Conservation (phyloP, 306 rosid species). For the Mucuna pruriens region DNA sequence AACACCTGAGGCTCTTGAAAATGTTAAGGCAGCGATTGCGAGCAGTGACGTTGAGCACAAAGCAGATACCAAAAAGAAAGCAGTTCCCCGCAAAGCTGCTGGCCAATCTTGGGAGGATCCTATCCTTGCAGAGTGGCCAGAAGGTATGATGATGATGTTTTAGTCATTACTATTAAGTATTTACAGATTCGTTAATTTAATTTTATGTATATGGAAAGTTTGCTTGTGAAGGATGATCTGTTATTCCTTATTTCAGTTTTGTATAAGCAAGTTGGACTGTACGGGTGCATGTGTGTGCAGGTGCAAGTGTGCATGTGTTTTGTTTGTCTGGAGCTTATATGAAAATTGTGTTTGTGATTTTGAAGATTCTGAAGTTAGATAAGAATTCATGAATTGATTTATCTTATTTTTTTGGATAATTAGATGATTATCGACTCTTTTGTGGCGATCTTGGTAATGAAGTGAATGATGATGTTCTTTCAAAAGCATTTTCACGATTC, state of each 20-base stretch:
- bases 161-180: not conserved
- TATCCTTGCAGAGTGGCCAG: conserved; percentile 94
- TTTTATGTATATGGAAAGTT: not conserved
- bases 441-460: conserved; percentile 99
- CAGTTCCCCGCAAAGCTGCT: conserved; percentile 95
- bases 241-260: too few species aligned
- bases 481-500: conserved; percentile 92
- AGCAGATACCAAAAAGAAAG: conserved; percentile 83
- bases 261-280: not conserved
- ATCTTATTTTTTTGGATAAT: conserved; percentile 21
- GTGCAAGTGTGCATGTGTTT: not conserved
- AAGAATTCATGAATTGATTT: conserved; percentile 17
- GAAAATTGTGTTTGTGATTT: not conserved
- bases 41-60: conserved; percentile 88
- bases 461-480: conserved; percentile 96
- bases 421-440: conserved; percentile 92
- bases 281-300: not conserved
- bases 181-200: not conserved
- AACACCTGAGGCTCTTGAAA: conserved; percentile 93
- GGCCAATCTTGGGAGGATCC: conserved; percentile 98
- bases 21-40: conserved; percentile 93
- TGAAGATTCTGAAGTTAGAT: not conserved
- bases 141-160: conserved; percentile 55
- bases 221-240: conserved; percentile 32
- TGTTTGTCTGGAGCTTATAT: not conserved